Evolutionary conservation across 805 yeast species (phyloP).

Genomic region (Candida maltosa): DNA sequence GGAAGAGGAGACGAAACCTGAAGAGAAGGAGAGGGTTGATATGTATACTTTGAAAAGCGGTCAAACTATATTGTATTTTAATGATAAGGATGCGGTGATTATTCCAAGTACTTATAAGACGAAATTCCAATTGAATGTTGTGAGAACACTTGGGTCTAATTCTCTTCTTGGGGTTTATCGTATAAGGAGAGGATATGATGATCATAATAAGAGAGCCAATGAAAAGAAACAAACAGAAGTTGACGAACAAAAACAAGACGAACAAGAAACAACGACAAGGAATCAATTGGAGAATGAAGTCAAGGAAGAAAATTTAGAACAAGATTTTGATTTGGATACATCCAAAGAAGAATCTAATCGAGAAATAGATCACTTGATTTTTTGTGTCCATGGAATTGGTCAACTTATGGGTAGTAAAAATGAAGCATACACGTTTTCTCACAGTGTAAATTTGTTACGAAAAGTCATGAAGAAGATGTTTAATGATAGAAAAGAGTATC

Average conservation of each 20-base stretch:
- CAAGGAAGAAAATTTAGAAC: slow-evolving; percentile 39
- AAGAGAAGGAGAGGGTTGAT: too few relatives aligned
- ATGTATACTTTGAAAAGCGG: slow-evolving; percentile 29
- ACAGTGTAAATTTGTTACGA: slow-evolving; percentile 68
- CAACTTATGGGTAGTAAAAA: slow-evolving; percentile 75
- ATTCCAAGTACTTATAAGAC: slow-evolving; percentile 43
- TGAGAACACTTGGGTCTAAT: slow-evolving; percentile 30
- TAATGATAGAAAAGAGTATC: slow-evolving; percentile 35
- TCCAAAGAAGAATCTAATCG: slow-evolving; percentile 17
- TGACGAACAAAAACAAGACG: slow-evolving; percentile 1
- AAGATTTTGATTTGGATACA: slow-evolving; percentile 41
- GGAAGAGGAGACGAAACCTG: too few relatives aligned
- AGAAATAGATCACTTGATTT: slow-evolving; percentile 58
- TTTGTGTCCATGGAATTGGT: slow-evolving; percentile 95
- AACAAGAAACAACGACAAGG: slow-evolving; percentile 15
- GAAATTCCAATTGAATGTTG: slow-evolving; percentile 30
- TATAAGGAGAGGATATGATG: slow-evolving; percentile 49
- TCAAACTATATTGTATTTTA: slow-evolving; percentile 34
- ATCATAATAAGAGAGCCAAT: slow-evolving; percentile 20
- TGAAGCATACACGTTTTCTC: slow-evolving; percentile 82
- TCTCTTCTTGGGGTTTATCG: slow-evolving; percentile 46
- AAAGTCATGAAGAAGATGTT: slow-evolving; percentile 51
- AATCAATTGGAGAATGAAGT: slow-evolving; percentile 12
- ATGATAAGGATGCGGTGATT: slow-evolving; percentile 41
- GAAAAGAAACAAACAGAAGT: not conserved